Percentiles rank a stretch among this genome's conserved stretches.
These are phyloP conservation scores for Pulveroboletus ravenelii DNA, from an alignment of 768 basidiomycete genomes.

Conservation along the genomic window DNA sequence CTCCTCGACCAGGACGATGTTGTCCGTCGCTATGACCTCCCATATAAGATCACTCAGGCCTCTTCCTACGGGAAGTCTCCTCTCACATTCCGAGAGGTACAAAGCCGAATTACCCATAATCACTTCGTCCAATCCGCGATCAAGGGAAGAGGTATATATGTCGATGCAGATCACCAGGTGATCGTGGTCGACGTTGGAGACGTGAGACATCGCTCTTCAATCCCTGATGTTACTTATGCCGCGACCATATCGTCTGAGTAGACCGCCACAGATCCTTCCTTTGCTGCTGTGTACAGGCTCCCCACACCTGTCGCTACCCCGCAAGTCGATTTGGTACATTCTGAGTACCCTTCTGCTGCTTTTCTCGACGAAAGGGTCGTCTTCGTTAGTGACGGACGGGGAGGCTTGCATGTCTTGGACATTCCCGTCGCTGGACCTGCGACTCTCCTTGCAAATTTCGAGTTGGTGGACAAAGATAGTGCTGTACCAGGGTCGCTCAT, in stretches of 20 bases:
- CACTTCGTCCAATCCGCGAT: constrained; percentile 55
- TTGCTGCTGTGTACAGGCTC: constrained; percentile 55
- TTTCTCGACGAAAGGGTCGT: constrained; percentile 48
- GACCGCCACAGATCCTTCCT: constrained; percentile 47
- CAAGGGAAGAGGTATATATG: constrained; percentile 52
- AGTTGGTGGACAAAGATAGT: constrained; percentile 31
- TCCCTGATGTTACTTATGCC: constrained; percentile 2
- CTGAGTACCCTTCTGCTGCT: constrained; percentile 71
- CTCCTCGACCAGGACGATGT: constrained; percentile 57
- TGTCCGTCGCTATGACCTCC: constrained; percentile 46
- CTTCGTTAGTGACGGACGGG: constrained; percentile 66
- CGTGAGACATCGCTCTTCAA: constrained; percentile 40
- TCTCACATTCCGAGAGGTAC: constrained; percentile 76
- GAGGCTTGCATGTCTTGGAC: constrained; percentile 58
- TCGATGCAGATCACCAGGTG: constrained; percentile 61
- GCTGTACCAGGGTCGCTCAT: constrained; percentile 23
- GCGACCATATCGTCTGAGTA: constrained; percentile 35
- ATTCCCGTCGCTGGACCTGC: constrained; percentile 38
- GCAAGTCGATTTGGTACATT: constrained; percentile 38
- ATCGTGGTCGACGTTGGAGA: constrained; percentile 52
- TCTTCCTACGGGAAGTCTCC: constrained; percentile 57
- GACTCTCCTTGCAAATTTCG: constrained; percentile 48
- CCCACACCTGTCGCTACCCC: constrained; percentile 47
- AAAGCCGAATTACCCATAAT: constrained; percentile 80
- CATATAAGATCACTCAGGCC: constrained; percentile 42